Base-by-base conservation (phyloP, 495 filamentous ascomycete genomes). In the Daldinia caldariorum region DNA sequence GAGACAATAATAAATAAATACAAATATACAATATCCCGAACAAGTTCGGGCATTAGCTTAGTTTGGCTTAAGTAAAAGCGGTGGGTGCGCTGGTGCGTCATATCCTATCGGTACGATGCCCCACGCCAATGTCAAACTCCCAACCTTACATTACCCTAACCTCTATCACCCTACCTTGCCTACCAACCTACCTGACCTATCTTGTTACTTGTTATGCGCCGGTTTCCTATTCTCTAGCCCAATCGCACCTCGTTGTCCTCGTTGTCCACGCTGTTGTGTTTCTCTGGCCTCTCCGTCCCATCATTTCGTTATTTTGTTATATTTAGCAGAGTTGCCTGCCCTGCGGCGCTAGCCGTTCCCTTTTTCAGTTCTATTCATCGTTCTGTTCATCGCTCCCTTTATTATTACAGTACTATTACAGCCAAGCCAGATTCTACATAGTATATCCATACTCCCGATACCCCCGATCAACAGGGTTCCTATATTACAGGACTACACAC, bases 181-280 rank as follows among this genome's bases (percentile, higher is more conserved):
- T 47, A 47, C 22, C 43, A 16, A 16, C 43, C 43, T 47, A 47
- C 43, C 43, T 47, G n/a, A 51, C 58, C 6, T 58, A 57, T 32
- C 10, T 56, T 47, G 14, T 55, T 56, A 58, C 10, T 56, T 47
- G 14, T 55, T 56, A 58, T 66, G 50, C 58, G 43, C 61, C 55
- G 26, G 57, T 43, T 65, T 70, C 20, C 41, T 56, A 47, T 60
- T 70, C 29, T 55, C 53, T 20, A 61, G 63, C 58, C 62, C 54
- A 62, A 54, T 58, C 43, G 55, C 29, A 45, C 37, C 63, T 51
- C 26, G 45, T 50, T 55, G 50, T 56, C 31, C 45, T 53, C 61
- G 41, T 38, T 47, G 35, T 56, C 37, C 26, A 26, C 26, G 26
- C 26, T 26, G 3, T 26, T 26, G 26, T 26, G 20, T 41, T 14